Evolutionary conservation across 495 filamentous ascomycete genomes (phyloP).

Genomic region (Hypoxylon intermedium): DNA sequence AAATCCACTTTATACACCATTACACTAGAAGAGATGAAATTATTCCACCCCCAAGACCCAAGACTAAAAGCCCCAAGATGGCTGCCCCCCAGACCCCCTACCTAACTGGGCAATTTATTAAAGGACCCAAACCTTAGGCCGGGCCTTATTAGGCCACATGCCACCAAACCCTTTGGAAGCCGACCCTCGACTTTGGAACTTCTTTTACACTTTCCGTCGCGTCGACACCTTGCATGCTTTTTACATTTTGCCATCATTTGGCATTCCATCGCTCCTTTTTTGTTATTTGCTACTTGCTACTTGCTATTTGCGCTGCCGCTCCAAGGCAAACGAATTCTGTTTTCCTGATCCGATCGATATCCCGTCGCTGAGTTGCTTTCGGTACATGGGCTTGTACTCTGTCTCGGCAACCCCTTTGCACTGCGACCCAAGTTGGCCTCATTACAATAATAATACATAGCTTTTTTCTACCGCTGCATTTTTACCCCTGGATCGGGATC

Average conservation of each 20-base stretch:
- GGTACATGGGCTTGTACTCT: slow-evolving; percentile 4
- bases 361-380: too few species aligned
- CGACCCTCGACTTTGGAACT: slow-evolving; percentile 5
- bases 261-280: neutral
- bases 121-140: slow-evolving; percentile 26
- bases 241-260: neutral
- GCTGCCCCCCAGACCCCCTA: too few species aligned
- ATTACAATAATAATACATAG: too few species aligned
- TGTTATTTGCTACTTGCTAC: neutral
- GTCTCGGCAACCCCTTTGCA: slow-evolving; percentile 26
- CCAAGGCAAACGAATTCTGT: neutral
- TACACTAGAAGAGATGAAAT: neutral
- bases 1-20: slow-evolving; percentile 19
- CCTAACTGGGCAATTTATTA: slow-evolving; percentile 37
- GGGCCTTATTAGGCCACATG: slow-evolving; percentile 37
- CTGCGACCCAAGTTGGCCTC: slow-evolving; percentile 1
- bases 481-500: neutral
- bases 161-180: slow-evolving; percentile 22
- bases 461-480: neutral
- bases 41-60: slow-evolving; percentile 3
- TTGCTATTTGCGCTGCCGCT: neutral
- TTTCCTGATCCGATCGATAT: too few species aligned
- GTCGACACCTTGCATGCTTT: neutral
- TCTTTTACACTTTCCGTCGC: neutral
- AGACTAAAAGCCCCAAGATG: too few species aligned